phyloP scores from a whole-genome alignment of 2,329 filamentous ascomycete species.

The Lecanosticta acicola region DNA sequence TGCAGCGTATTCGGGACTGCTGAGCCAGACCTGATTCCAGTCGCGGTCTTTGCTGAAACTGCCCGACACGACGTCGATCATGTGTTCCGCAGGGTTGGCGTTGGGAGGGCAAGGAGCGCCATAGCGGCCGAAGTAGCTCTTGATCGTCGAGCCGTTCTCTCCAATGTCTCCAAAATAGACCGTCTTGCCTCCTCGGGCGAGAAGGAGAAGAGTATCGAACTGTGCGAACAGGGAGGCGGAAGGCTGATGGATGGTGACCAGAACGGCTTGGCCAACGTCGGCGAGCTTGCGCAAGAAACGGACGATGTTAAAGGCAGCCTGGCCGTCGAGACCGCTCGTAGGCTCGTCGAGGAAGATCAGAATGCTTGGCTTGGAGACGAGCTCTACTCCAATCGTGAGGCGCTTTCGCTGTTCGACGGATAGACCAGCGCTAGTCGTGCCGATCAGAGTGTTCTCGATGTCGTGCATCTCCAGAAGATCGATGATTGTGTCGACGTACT shows the following conservation, averaged over 20 bases:
- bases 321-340: constrained; percentile 54
- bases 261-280: constrained; percentile 59
- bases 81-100: constrained; percentile 52
- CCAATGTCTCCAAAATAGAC: constrained; percentile 60
- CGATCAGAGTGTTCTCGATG: constrained; percentile 61
- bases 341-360: constrained; percentile 62
- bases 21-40: constrained; percentile 44
- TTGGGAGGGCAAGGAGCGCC: constrained; percentile 48
- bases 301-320: constrained; percentile 61
- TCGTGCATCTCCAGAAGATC: constrained; percentile 60
- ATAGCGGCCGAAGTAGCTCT: constrained; percentile 49
- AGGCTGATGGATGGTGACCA: constrained; percentile 65
- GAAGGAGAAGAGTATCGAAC: constrained; percentile 60
- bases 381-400: constrained; percentile 53
- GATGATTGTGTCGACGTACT: constrained; percentile 61
- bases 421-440: constrained; percentile 51
- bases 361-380: constrained; percentile 54
- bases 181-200: constrained; percentile 60
- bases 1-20: constrained; percentile 34
- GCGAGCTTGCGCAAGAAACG: constrained; percentile 63
- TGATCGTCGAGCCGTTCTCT: constrained; percentile 37
- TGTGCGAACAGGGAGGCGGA: constrained; percentile 61
- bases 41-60: constrained; percentile 38
- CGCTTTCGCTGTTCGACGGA: constrained; percentile 52
- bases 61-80: constrained; percentile 45